A percentile compares a stretch with the other conserved stretches of the same genome.
These are phyloP conservation scores for Fomitopsis palustris DNA, from an alignment of 1,284 basidiomycete genomes.

Conservation along the genomic window DNA sequence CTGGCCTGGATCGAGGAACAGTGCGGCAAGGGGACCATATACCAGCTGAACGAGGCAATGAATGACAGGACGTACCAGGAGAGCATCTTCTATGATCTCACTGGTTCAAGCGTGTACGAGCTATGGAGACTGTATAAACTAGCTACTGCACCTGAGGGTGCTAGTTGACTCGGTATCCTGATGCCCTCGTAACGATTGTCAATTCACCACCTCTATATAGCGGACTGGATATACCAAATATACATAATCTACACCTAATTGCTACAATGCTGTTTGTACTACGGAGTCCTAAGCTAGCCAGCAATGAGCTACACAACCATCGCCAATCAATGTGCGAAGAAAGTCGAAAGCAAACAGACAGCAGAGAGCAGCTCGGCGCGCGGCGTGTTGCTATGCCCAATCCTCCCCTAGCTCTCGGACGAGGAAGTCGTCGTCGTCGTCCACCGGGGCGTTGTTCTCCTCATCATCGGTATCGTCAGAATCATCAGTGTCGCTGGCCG, in stretches of 20 bases:
- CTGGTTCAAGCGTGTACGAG: constrained; percentile 46
- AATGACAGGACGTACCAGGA: constrained; percentile 46
- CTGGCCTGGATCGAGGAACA: constrained; percentile 64
- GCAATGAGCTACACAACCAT: constrained; percentile 6
- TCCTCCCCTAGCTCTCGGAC: constrained; percentile 72
- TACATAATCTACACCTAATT: constrained; percentile 14
- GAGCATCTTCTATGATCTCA: constrained; percentile 47
- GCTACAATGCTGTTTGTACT: constrained; percentile 10
- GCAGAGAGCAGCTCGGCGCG: not conserved
- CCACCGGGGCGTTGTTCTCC: constrained; percentile 33
- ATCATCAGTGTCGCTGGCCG: constrained; percentile 34
- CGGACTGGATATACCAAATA: constrained; percentile 5
- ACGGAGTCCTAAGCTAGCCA: constrained; percentile 6
- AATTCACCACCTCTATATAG: not conserved
- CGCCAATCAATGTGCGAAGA: constrained; percentile 3
- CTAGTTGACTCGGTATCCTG: not conserved
- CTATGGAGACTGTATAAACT: constrained; percentile 56
- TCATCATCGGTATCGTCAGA: constrained; percentile 39
- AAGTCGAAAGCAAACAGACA: not conserved
- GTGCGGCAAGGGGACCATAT: constrained; percentile 50
- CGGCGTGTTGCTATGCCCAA: constrained; percentile 46
- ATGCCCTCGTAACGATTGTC: not conserved
- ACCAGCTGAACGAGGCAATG: constrained; percentile 53
- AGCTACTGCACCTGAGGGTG: constrained; percentile 25
- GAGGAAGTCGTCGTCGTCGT: constrained; percentile 70